Evolutionary conservation across 169 alveolate species (phyloP), one percentile per base, ranked within the genome.

Genomic region (Plasmodium yoelii): DNA sequence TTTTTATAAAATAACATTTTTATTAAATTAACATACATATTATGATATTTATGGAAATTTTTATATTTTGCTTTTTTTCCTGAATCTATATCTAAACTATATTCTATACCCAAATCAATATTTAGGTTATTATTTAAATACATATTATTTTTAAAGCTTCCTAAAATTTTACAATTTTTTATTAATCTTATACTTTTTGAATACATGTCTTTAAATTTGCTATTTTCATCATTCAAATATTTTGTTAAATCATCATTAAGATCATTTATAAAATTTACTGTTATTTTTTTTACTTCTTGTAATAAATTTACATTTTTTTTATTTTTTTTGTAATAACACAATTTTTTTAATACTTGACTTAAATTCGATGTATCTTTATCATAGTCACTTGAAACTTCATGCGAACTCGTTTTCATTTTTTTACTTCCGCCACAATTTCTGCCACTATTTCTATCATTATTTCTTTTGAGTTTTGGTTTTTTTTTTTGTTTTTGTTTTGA

Each of bases 51-150:
- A 61, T 47, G 73, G 2, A 75, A 55, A 8, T 75, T 61, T 19
- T 55, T 61, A 47, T 75, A 75, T 44, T 75, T 75, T 6, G 57
- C 42, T 22, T 75, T 44, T 39, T 53, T 49, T 61, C 68, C 88
- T 19, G 46, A 44, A 12, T 61, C 28, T 0, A 42, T 61, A 47
- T 75, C n/a, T 34, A 75, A 49, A 60, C n/a, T 47, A 26, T 75
- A 75, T 61, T 75, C 88, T 13, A 75, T 42, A 0, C 88, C 73
- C 5, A 75, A 1, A 26, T 75, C 88, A n/a, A 75, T 44, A 53
- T 75, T 75, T 8, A 56, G 2, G 26, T 61, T 39, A 61, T 28
- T 75, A 47, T 75, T 75, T 10, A 75, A 19, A 34, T 46, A 60
- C 75, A 61, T 75, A 18, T 42, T 42, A 39, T 75, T 61, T 39